Evolutionary conservation across 768 basidiomycete genomes (phyloP).

Genomic region (Psilocybe cubensis): DNA sequence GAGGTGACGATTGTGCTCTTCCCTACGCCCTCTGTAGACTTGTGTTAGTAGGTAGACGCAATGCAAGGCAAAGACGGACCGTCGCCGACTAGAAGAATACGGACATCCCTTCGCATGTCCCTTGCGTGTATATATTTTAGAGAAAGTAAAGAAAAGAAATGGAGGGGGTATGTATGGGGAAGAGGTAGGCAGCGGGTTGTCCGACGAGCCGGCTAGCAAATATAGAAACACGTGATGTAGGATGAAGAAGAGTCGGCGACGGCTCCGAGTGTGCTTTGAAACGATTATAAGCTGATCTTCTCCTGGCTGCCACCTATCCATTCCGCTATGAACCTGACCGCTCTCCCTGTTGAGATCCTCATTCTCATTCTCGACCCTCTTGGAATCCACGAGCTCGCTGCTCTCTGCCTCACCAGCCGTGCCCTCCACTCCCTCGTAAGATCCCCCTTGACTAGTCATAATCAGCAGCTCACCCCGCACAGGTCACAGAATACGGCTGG

Average conservation of each 20-base stretch:
- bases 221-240: background rate
- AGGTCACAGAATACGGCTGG: constrained; percentile 74
- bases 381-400: constrained; percentile 42
- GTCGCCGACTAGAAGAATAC: constrained; percentile 93
- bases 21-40: constrained; percentile 84
- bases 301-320: background rate
- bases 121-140: background rate
- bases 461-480: background rate
- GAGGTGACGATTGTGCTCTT: constrained; percentile 98
- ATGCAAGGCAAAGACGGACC: constrained; percentile 51
- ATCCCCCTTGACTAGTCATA: constrained; percentile 1
- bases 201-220: background rate
- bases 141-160: background rate
- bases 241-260: background rate
- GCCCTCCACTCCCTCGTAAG: constrained; percentile 48
- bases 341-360: constrained; percentile 59
- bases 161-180: background rate
- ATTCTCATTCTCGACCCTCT: constrained; percentile 54
- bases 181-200: too few relatives aligned
- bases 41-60: constrained; percentile 15
- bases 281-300: too few relatives aligned
- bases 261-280: too few relatives aligned
- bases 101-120: constrained; percentile 87
- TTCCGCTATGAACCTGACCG: constrained; percentile 26
- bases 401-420: constrained; percentile 44